These are phyloP conservation scores for Fusarium keratoplasticum DNA, from an alignment of 2,329 filamentous ascomycete genomes.

Conservation along the genomic window DNA sequence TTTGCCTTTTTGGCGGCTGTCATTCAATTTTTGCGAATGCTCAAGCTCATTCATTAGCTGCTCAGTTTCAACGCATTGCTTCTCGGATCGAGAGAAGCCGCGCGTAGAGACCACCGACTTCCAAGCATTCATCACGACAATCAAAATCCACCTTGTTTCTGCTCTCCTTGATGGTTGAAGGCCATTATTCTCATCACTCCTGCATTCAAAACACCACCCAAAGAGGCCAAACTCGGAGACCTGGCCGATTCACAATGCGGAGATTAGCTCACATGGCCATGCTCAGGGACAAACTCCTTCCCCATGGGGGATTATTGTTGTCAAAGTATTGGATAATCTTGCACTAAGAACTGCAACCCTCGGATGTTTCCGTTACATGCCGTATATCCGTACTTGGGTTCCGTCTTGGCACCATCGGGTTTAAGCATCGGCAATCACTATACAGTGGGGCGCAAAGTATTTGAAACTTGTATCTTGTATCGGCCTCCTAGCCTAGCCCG, in stretches of 20 bases:
- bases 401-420: not conserved
- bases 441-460: too few relatives aligned
- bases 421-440: not conserved
- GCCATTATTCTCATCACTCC: not conserved
- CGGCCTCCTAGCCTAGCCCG: too few relatives aligned
- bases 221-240: not conserved
- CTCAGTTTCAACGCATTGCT: not conserved
- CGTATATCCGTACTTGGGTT: not conserved
- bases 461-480: too few relatives aligned
- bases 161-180: not conserved
- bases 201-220: not conserved
- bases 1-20: not conserved
- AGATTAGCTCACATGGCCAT: not conserved
- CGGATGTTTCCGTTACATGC: not conserved
- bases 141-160: not conserved
- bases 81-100: not conserved
- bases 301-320: not conserved
- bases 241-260: not conserved
- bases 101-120: not conserved
- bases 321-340: not conserved
- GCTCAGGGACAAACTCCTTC: not conserved
- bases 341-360: not conserved
- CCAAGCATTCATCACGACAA: not conserved
- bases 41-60: not conserved
- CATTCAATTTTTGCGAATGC: not conserved